These are phyloP conservation scores for Penicillium egyptiacum DNA, from an alignment of 495 filamentous ascomycete species.

Conservation along the genomic window DNA sequence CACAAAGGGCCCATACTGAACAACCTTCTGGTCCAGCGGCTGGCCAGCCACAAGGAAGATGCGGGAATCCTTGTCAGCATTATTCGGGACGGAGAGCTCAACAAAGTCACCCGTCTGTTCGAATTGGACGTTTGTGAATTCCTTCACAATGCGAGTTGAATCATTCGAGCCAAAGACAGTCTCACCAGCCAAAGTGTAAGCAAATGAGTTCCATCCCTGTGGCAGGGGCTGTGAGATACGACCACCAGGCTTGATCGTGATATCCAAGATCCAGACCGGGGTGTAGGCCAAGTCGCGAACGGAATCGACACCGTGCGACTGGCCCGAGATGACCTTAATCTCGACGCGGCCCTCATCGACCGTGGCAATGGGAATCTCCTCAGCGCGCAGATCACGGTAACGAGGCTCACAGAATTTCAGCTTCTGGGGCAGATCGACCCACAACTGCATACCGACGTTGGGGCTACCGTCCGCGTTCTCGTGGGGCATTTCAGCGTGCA, in stretches of 20 bases:
- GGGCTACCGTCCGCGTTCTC: slow-evolving; percentile 72
- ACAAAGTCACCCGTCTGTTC: slow-evolving; percentile 75
- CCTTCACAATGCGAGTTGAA: slow-evolving; percentile 55
- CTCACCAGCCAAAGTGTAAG: slow-evolving; percentile 73
- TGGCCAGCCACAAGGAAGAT: slow-evolving; percentile 84
- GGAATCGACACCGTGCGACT: slow-evolving; percentile 77
- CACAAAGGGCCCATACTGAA: slow-evolving; percentile 97
- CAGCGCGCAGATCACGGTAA: slow-evolving; percentile 77
- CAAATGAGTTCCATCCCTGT: slow-evolving; percentile 86
- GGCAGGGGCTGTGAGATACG: slow-evolving; percentile 72
- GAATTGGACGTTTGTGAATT: slow-evolving; percentile 90
- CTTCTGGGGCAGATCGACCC: slow-evolving; percentile 84
- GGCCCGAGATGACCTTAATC: slow-evolving; percentile 87
- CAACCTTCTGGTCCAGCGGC: slow-evolving; percentile 85
- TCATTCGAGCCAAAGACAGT: slow-evolving; percentile 64
- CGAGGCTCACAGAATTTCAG: slow-evolving; percentile 88
- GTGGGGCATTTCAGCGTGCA: slow-evolving; percentile 95
- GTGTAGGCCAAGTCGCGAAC: slow-evolving; percentile 92
- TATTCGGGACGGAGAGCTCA: slow-evolving; percentile 64
- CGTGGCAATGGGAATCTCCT: slow-evolving; percentile 71
- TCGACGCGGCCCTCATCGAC: slow-evolving; percentile 70
- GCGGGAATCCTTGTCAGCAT: slow-evolving; percentile 61
- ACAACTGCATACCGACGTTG: slow-evolving; percentile 88
- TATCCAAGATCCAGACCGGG: slow-evolving; percentile 89
- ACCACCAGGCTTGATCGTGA: slow-evolving; percentile 79